phyloP scores from a whole-genome alignment of 2,329 filamentous ascomycete genomes.

The Colletotrichum higginsianum region DNA sequence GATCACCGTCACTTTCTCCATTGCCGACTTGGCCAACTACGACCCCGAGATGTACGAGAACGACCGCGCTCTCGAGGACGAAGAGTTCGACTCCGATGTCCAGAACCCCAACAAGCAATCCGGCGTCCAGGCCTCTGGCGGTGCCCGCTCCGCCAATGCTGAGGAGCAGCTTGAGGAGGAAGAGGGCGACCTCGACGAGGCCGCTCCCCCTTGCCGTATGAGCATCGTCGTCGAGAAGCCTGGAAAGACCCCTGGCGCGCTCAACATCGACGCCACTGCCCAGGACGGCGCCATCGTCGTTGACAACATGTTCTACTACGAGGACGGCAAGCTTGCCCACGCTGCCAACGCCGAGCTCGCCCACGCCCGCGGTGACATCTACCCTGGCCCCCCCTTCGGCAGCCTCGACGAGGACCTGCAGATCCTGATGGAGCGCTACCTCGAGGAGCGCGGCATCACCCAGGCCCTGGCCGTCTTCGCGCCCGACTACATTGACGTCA shows the following conservation, averaged over 20 bases:
- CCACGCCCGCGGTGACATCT: constrained; percentile 82
- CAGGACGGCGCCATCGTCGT: constrained; percentile 90
- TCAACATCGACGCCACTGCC: constrained; percentile 88
- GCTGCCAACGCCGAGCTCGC: constrained; percentile 82
- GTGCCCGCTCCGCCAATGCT: constrained; percentile 65
- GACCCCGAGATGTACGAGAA: constrained; percentile 73
- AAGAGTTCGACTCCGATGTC: constrained; percentile 59
- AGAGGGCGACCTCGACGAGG: constrained; percentile 61
- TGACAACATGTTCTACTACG: constrained; percentile 92
- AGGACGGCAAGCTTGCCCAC: constrained; percentile 82
- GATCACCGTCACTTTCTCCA: constrained; percentile 87
- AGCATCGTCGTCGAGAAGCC: constrained; percentile 92
- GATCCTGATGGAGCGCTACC: constrained; percentile 90
- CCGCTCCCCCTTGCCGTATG: constrained; percentile 83
- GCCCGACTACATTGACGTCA: constrained; percentile 96
- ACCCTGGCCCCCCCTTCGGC: constrained; percentile 92
- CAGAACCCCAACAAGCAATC: constrained; percentile 70
- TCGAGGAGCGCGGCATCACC: constrained; percentile 95
- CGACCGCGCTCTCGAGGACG: constrained; percentile 67
- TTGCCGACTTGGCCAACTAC: constrained; percentile 83
- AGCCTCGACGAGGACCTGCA: constrained; percentile 98
- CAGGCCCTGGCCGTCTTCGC: constrained; percentile 89
- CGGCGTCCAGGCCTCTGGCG: constrained; percentile 65
- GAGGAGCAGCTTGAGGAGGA: constrained; percentile 70
- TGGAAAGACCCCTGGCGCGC: constrained; percentile 77